Evolutionary conservation across 176 grass and related monocot species (phyloP).

Genomic region (Musa beccarii): DNA sequence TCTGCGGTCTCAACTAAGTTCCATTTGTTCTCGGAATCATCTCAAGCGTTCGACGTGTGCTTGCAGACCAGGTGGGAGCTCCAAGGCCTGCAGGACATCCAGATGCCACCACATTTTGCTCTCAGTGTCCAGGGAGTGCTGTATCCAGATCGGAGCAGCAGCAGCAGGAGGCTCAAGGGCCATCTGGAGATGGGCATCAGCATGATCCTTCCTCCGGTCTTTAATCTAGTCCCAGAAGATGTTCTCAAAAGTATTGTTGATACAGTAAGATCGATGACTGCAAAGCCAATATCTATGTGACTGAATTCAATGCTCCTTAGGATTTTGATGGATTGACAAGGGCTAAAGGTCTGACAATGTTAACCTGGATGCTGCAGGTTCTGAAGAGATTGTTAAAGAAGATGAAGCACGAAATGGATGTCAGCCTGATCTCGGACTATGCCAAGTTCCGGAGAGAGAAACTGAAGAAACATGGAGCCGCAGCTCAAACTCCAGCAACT

Average conservation of each 20-base stretch:
- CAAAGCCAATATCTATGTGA: too few relatives aligned
- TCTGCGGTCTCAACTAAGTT: too few relatives aligned
- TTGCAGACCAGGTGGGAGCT: conserved; percentile 72
- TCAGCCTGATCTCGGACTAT: conserved; percentile 49
- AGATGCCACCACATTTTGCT: conserved; percentile 55
- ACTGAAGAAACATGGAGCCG: conserved; percentile 25
- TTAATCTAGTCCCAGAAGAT: conserved; percentile 52
- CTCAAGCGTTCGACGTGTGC: background rate
- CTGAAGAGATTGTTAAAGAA: conserved; percentile 55
- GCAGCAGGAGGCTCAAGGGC: conserved; percentile 36
- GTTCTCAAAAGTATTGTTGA: conserved; percentile 74
- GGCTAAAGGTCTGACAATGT: background rate
- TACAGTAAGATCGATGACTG: conserved; percentile 24
- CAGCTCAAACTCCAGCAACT: background rate
- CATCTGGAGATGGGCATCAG: conserved; percentile 67
- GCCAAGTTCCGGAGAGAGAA: conserved; percentile 53
- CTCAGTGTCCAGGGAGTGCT: conserved; percentile 55
- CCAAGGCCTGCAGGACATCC: conserved; percentile 40
- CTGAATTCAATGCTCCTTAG: background rate
- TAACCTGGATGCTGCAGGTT: conserved; percentile 24
- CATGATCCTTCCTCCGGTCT: conserved; percentile 65
- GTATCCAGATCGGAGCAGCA: conserved; percentile 61
- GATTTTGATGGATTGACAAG: background rate
- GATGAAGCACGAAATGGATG: conserved; percentile 69
- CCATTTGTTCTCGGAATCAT: background rate